Evolutionary conservation across 495 filamentous ascomycete species (phyloP).

Genomic region (Aspergillus ostianus): DNA sequence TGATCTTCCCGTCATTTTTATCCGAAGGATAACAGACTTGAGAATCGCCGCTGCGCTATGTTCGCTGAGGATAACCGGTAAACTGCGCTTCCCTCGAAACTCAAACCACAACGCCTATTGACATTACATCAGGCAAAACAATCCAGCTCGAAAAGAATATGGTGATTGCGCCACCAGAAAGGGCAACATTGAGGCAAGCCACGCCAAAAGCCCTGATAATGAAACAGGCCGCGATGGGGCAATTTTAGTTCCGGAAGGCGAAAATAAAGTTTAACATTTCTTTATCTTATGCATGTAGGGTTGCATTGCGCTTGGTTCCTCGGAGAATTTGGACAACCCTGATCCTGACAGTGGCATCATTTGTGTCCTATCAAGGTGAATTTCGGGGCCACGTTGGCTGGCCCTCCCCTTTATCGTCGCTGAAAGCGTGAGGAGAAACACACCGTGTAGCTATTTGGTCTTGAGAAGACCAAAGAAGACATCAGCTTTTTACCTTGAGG

Average conservation of each 20-base stretch:
- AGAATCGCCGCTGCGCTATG: too few relatives aligned
- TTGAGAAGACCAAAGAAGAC: too few relatives aligned
- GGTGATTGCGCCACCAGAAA: not conserved
- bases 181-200: not conserved
- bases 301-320: not conserved
- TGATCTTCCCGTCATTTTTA: too few relatives aligned
- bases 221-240: not conserved
- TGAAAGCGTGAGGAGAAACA: too few relatives aligned
- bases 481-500: too few relatives aligned
- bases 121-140: not conserved
- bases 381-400: too few relatives aligned
- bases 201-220: not conserved
- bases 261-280: not conserved
- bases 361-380: too few relatives aligned
- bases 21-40: too few relatives aligned
- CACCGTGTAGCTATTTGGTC: too few relatives aligned
- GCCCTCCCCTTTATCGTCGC: too few relatives aligned
- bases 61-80: too few relatives aligned
- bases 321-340: not conserved
- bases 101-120: not conserved
- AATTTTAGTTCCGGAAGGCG: not conserved
- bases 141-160: not conserved
- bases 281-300: not conserved
- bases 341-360: not conserved
- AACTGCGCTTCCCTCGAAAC: too few relatives aligned